These are phyloP conservation scores for Paxillus involutus DNA, from an alignment of 768 basidiomycete genomes.

Conservation along the genomic window DNA sequence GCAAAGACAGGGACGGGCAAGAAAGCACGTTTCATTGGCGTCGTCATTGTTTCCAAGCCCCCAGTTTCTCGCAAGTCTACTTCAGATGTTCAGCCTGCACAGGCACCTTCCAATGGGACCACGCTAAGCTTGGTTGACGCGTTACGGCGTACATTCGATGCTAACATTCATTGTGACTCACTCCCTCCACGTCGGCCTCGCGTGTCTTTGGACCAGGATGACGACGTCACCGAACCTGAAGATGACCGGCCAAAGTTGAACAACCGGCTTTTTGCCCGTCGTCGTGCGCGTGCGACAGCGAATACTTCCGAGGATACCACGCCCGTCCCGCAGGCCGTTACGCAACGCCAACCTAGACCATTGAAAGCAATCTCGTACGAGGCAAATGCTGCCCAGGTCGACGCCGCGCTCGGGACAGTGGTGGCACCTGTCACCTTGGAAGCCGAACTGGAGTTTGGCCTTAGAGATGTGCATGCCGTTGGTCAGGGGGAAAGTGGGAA, in stretches of 20 bases:
- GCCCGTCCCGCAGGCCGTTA: background rate
- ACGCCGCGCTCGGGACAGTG: constrained; percentile 23
- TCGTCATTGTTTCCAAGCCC: constrained; percentile 18
- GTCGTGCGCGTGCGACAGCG: background rate
- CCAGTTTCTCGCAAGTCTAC: background rate
- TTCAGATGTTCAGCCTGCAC: background rate
- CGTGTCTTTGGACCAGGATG: background rate
- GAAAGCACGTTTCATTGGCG: constrained; percentile 23
- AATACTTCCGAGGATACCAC: constrained; percentile 4
- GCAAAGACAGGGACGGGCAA: constrained; percentile 3
- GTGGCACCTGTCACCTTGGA: constrained; percentile 21
- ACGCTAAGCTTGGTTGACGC: constrained; percentile 22
- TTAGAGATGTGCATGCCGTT: background rate
- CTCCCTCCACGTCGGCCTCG: background rate
- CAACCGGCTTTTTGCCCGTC: constrained; percentile 10
- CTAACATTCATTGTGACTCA: constrained; percentile 17
- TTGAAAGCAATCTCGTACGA: constrained; percentile 23
- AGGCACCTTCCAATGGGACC: background rate
- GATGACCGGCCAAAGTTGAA: constrained; percentile 13
- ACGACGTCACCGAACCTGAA: constrained; percentile 18
- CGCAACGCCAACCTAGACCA: constrained; percentile 13
- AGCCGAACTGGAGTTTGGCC: constrained; percentile 7
- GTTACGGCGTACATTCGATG: constrained; percentile 24
- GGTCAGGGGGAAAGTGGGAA: background rate
- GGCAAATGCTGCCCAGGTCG: constrained; percentile 12